Conservation (phyloP, 306 rosid species). For the Acacia crassicarpa region DNA sequence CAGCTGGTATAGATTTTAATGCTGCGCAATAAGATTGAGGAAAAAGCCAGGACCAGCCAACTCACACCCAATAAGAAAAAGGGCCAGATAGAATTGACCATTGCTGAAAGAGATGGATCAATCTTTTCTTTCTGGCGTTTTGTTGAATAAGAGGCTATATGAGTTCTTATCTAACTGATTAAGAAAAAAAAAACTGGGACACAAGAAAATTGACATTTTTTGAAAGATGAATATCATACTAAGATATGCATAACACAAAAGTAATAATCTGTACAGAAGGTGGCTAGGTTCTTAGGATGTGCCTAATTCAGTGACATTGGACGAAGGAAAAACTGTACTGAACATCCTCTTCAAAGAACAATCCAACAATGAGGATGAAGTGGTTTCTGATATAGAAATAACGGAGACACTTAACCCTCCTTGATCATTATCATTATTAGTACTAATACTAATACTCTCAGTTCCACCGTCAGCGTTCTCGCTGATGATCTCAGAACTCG, state of each 20-base stretch:
- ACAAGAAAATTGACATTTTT: not conserved
- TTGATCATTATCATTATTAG: not conserved
- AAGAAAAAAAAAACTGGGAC: not conserved
- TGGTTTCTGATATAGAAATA: constrained; percentile 28
- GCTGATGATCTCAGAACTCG: constrained; percentile 37
- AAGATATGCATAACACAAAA: constrained; percentile 19
- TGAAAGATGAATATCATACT: constrained; percentile 8
- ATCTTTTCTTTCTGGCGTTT: not conserved
- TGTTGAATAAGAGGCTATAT: not conserved
- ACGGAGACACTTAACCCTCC: not conserved
- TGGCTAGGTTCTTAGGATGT: not conserved
- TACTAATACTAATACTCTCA: not conserved
- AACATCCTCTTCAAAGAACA: constrained; percentile 76
- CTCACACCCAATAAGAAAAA: not conserved
- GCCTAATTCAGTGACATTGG: constrained; percentile 35
- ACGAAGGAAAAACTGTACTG: constrained; percentile 55
- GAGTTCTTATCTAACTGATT: not conserved
- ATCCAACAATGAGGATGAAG: constrained; percentile 53
- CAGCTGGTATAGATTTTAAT: not conserved
- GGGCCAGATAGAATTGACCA: not conserved
- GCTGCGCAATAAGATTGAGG: not conserved
- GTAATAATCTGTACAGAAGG: constrained; percentile 17
- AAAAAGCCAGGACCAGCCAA: constrained; percentile 20
- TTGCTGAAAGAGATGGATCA: not conserved
- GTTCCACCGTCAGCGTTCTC: constrained; percentile 17